These are phyloP conservation scores for Globisporangium emineosum DNA, from an alignment of 352 stramenopile genomes.

Conservation along the genomic window DNA sequence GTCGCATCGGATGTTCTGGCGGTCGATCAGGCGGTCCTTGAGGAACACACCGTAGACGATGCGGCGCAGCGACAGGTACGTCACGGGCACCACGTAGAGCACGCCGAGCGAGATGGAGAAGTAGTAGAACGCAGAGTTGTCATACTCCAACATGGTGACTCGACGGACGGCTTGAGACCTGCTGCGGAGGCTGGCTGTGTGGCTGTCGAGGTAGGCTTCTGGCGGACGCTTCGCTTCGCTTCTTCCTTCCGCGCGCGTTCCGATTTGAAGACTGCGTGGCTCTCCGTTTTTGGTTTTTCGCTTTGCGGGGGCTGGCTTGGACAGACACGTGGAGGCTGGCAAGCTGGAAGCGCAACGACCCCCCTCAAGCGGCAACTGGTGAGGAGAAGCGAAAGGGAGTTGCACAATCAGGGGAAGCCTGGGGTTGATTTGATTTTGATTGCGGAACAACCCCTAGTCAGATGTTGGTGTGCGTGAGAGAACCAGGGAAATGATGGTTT, in stretches of 20 bases:
- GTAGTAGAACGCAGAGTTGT: constrained; percentile 99
- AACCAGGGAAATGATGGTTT: background rate
- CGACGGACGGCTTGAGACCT: background rate
- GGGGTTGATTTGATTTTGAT: constrained; percentile 1
- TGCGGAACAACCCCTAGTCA: background rate
- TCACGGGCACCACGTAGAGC: constrained; percentile 96
- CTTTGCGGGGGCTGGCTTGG: background rate
- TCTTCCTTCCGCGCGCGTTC: constrained; percentile 11
- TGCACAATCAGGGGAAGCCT: background rate
- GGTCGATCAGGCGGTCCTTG: constrained; percentile 86
- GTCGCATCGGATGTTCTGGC: constrained; percentile 75
- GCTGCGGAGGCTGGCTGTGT: background rate
- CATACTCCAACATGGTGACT: constrained; percentile 95
- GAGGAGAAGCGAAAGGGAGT: background rate
- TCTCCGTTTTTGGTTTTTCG: background rate
- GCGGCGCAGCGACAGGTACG: constrained; percentile 82
- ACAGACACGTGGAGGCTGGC: constrained; percentile 16
- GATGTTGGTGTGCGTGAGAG: background rate
- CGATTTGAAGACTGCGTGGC: constrained; percentile 18
- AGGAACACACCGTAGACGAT: constrained; percentile 90
- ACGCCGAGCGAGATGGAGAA: constrained; percentile 96
- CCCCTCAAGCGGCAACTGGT: constrained; percentile 8
- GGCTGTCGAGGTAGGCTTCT: background rate
- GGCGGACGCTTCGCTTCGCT: background rate
- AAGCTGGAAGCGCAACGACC: constrained; percentile 3